Evolutionary conservation across 2,329 filamentous ascomycete genomes (phyloP), one percentile per base, ranked within the genome.

Genomic region (Botrytis fabae): DNA sequence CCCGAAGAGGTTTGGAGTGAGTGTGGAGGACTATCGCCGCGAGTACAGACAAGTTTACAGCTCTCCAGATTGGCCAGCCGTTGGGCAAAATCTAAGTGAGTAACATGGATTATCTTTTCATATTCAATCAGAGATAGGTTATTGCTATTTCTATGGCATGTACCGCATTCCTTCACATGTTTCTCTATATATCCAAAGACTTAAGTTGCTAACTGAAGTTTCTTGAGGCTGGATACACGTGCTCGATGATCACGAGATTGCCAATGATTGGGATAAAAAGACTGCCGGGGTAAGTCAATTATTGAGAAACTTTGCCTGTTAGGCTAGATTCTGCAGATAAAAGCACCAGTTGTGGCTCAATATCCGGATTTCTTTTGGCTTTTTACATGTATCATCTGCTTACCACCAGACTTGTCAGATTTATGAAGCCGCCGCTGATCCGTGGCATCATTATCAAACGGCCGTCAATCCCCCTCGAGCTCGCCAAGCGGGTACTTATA

Each of bases 41-140:
- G 94, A 98, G 80, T 99, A 99, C 80, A 91, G 95, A 32, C 94
- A 97, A 78, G 91, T 98, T n/a, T 99, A 99, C 80, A 92, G 93
- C 0, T 97, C 95, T 3, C 95, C 95, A 0, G 95, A 97, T 76
- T 99, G 96, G 96, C 85, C 88, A 1, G 84, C 89, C 0, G 90
- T 93, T 18, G 90, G 90, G 0, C 86, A 92, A 77, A 91, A 94
- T 72, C 85, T 98, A n/a, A 97, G 95, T 78, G 62, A 69, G 70
- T 72, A 51, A 46, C 7, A 10, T 40, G 7, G 22, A 59, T 9
- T n/a, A n/a, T 48, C 46, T 22, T 61, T 22, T n/a, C 40, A 38
- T 20, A 40, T n/a, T 28, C 38, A 69, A 10, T 32, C 16, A 57
- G 28, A 51, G 35, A 28, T 16, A 9, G 25, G 20, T 25, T 42